Percentiles rank a stretch among this genome's conserved stretches.
Evolutionary conservation across 805 yeast genomes (phyloP).

Genomic region (Cyberlindnera mississippiensis): DNA sequence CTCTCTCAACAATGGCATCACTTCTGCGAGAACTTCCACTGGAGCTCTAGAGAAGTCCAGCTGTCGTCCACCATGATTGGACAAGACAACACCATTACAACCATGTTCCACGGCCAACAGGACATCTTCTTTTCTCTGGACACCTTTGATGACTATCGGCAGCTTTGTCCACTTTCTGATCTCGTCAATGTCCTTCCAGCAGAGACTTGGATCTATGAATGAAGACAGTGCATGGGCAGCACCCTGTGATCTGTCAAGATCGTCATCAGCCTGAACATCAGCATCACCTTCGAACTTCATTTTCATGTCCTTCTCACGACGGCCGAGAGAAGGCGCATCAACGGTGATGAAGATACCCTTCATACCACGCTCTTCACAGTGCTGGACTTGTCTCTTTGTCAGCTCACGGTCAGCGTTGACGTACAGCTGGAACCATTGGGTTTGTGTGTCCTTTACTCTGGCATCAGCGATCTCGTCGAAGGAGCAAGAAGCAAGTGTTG

Average conservation of each 20-base stretch:
- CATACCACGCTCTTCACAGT: conserved; percentile 70
- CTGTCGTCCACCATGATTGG: conserved; percentile 91
- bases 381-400: conserved; percentile 56
- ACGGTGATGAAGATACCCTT: conserved; percentile 85
- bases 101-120: conserved; percentile 69
- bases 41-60: conserved; percentile 80
- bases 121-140: conserved; percentile 81
- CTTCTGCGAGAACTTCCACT: conserved; percentile 68
- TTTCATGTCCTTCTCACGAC: conserved; percentile 85
- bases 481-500: conserved; percentile 86
- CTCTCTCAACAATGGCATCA: conserved; percentile 47
- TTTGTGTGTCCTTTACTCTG: conserved; percentile 56
- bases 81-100: conserved; percentile 71
- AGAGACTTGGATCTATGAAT: conserved; percentile 68
- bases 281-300: conserved; percentile 50
- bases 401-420: conserved; percentile 74
- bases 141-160: conserved; percentile 76
- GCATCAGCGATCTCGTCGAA: conserved; percentile 80
- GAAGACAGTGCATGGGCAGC: conserved; percentile 85
- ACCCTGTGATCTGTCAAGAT: conserved; percentile 68
- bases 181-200: conserved; percentile 62
- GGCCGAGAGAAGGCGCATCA: conserved; percentile 89
- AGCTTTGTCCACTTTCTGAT: conserved; percentile 52
- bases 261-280: conserved; percentile 46
- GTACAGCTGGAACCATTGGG: conserved; percentile 87